Base-by-base conservation (phyloP, 305 asterid genomes). In the Solanum hybrid region DNA sequence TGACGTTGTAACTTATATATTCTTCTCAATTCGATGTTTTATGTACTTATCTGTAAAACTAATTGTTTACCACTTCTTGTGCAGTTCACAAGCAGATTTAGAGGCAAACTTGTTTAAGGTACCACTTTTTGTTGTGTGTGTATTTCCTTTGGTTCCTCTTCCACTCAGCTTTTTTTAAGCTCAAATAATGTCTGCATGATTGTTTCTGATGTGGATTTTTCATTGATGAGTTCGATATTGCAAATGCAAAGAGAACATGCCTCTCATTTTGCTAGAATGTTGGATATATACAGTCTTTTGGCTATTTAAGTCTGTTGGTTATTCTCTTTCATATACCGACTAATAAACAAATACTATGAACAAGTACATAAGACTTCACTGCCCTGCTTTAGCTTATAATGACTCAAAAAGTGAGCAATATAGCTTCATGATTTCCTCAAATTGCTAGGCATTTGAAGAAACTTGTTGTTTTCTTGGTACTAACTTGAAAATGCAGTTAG, bases 21-120 rank as follows among this genome's bases (percentile, higher is more conserved):
- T 35, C 64, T 83, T 64, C 22, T 79, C 86, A 39, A 39, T 81
- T 81, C 67, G 26, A 81, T 81, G 24, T 81, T 81, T 24, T 24
- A 6, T 26, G 2, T 39, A 37, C 34, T 89, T 67, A 71, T 92
- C 12, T 20, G 91, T 84, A 36, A n/a, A 78, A 79, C 22, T 39
- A 39, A 39, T 26, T 81, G 86, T 26, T 81, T 39, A 8, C 35
- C 13, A 9, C 34, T 81, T 89, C 87, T 89, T 90, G 90, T 92
- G 90, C 97, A 96, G 98, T 88, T 96, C 97, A 20, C 98, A 96
- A 88, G 92, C 95, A 12, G 98, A 96, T 92, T 94, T 96, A 20
- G 98, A 96, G 94, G 95, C 97, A 51, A 96, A 95, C 91, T 90
- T 96, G 90, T 96, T 96, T 87, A 95, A 96, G 98, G 97, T 91